phyloP scores from a whole-genome alignment of 345 rosid species.

The Pistacia atlantica region DNA sequence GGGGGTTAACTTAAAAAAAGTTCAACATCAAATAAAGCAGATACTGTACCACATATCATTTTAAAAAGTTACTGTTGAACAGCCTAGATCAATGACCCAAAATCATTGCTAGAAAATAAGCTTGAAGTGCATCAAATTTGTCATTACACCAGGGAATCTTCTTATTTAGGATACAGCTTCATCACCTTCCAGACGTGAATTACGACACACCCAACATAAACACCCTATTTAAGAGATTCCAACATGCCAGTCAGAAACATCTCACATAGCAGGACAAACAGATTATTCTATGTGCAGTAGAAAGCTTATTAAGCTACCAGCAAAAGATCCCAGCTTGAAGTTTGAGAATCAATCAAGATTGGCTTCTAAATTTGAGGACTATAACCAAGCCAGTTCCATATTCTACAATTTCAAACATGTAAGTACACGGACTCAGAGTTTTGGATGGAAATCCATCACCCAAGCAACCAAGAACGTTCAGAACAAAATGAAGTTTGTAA shows the following conservation, averaged over 20 bases:
- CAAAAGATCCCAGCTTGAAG: constrained; percentile 14
- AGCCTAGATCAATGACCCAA: constrained; percentile 44
- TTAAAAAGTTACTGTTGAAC: constrained; percentile 21
- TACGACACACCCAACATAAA: constrained; percentile 77
- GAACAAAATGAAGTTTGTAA: neutral
- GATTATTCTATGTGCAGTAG: constrained; percentile 39
- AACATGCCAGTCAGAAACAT: constrained; percentile 58
- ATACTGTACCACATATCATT: constrained; percentile 16
- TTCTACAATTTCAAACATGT: constrained; percentile 2
- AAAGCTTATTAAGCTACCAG: too few relatives aligned
- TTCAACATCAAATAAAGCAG: constrained; percentile 23
- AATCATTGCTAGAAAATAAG: constrained; percentile 45
- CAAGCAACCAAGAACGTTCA: neutral
- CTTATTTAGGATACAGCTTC: constrained; percentile 85
- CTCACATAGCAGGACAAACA: constrained; percentile 46
- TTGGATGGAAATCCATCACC: neutral
- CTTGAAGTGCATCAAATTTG: constrained; percentile 66
- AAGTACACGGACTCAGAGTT: neutral
- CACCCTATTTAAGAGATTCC: constrained; percentile 87
- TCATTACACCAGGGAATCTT: constrained; percentile 81
- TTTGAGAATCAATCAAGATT: constrained; percentile 9
- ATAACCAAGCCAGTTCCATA: neutral
- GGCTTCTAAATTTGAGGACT: neutral
- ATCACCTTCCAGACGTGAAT: constrained; percentile 71
- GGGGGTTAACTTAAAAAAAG: neutral